phyloP scores from a whole-genome alignment of 495 filamentous ascomycete genomes.

The Immersiella caudata region DNA sequence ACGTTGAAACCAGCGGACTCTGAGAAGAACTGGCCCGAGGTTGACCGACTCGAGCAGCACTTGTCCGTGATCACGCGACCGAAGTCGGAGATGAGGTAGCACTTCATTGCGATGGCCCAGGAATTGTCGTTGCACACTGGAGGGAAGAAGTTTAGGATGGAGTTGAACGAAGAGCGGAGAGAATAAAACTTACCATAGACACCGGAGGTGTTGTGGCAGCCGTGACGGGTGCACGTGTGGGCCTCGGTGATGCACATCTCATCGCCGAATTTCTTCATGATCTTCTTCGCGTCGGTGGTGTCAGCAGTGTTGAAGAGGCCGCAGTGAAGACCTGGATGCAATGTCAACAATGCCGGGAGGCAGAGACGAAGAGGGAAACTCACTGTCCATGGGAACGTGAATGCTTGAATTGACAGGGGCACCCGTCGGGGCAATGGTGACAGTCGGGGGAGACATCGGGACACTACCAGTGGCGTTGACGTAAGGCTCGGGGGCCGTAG shows the following conservation, averaged over 20 bases:
- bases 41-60: neutral
- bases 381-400: neutral
- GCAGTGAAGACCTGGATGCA: slow-evolving; percentile 14
- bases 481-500: neutral
- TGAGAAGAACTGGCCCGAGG: slow-evolving; percentile 19
- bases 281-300: neutral
- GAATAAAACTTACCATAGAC: slow-evolving; percentile 7
- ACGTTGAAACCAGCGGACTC: slow-evolving; percentile 15
- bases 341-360: neutral
- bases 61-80: neutral
- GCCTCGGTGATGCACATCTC: slow-evolving; percentile 14
- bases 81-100: neutral
- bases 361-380: too few species aligned
- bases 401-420: neutral
- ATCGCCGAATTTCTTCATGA: neutral
- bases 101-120: neutral
- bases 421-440: neutral
- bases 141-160: neutral
- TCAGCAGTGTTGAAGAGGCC: slow-evolving; percentile 22
- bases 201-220: slow-evolving; percentile 17
- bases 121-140: slow-evolving; percentile 27
- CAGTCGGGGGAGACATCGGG: neutral
- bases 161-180: neutral
- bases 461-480: neutral
- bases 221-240: slow-evolving; percentile 17